Evolutionary conservation across 1,284 basidiomycete genomes (phyloP).

Genomic region (Lentinula novae-zelandiae): DNA sequence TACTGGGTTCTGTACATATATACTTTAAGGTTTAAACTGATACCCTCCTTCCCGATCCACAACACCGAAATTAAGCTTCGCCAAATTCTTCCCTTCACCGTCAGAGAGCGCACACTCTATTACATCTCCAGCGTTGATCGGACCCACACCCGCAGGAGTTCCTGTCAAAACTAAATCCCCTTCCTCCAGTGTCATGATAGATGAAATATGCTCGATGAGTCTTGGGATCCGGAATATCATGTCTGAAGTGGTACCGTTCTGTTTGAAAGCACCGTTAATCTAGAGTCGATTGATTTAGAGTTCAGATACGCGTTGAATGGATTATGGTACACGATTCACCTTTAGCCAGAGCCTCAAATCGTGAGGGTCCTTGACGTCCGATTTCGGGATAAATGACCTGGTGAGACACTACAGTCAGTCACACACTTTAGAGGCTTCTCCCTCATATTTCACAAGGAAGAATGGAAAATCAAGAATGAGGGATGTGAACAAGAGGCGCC

Average conservation of each 20-base stretch:
- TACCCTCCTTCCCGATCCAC: conserved; percentile 67
- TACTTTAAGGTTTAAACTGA: conserved; percentile 11
- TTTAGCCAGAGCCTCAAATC: conserved; percentile 77
- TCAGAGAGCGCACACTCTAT: conserved; percentile 76
- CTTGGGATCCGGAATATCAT: conserved; percentile 94
- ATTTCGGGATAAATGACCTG: conserved; percentile 72
- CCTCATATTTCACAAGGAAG: too few relatives aligned
- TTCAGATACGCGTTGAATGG: background rate
- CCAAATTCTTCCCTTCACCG: conserved; percentile 54
- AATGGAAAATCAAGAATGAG: too few relatives aligned
- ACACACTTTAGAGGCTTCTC: background rate
- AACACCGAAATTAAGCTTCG: conserved; percentile 64
- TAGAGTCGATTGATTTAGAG: conserved; percentile 22
- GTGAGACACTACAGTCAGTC: background rate
- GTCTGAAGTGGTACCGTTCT: conserved; percentile 81
- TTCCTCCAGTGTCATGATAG: conserved; percentile 96
- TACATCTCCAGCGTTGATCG: conserved; percentile 72
- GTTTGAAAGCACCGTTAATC: conserved; percentile 83
- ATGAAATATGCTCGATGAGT: conserved; percentile 90
- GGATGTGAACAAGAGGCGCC: background rate
- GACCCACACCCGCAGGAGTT: conserved; percentile 90
- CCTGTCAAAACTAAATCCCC: conserved; percentile 88
- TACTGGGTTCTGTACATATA: too few relatives aligned
- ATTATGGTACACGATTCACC: conserved; percentile 31
- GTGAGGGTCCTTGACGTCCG: conserved; percentile 66